Base-by-base conservation (phyloP, 495 filamentous ascomycete species). In the Penicillium mononematosum region DNA sequence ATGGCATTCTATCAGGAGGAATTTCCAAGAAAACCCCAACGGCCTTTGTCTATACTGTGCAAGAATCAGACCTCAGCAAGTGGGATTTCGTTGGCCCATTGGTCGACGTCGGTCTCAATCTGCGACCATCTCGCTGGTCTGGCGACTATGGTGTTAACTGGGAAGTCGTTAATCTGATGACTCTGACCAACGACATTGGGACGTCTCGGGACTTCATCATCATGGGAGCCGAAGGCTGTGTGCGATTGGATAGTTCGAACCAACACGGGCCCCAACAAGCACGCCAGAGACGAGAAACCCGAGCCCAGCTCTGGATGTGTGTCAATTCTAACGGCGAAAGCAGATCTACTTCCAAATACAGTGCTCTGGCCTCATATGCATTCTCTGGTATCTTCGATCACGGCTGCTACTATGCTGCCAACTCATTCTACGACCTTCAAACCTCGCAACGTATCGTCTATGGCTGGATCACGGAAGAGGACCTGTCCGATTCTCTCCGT, bases 141-240 rank as follows among this genome's bases (percentile, higher is more conserved):
- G 78, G 80, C 4, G 72, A 76, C n/a, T 74, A 79, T 39, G 80
- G 77, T 0, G 78, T 76, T 48, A 85, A 85, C 63, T 85, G 83
- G 68, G 82, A 85, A 62, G 79, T 83, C n/a, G 70, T 70, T 7
- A 81, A 79, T 29, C 72, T 81, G 50, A 74, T 78, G 47, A 75
- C 75, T 0, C 64, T 85, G 17, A 48, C 59, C 6, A 63, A 69
- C 8, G 60, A 67, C n/a, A 68, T 16, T 5, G 34, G 70, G 8
- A 47, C 62, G 4, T 62, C 63, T 4, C 75, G 79, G 43, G 76
- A 77, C 47, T 81, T 81, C 39, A 61, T 77, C 22, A 71, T 79
- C 9, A 78, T 82, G 76, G 74, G 81, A 12, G 67, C 72, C 1
- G 79, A 85, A 53, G 81, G 81, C 25, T 68, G 68, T 50, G 51